These are phyloP conservation scores for Warburgia ugandensis DNA, from an alignment of 164 flowering plant species.

Conservation along the genomic window DNA sequence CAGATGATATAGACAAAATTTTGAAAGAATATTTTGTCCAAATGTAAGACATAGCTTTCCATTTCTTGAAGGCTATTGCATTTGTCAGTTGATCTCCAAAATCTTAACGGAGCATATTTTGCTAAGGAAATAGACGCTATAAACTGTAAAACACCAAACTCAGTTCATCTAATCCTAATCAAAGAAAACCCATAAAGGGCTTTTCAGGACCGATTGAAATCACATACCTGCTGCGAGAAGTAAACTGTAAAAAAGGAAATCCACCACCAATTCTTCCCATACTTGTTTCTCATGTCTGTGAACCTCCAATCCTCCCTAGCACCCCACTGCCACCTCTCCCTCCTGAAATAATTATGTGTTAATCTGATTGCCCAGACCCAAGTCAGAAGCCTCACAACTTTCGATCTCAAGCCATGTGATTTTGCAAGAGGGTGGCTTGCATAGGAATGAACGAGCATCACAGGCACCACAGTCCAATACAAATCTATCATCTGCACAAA, in stretches of 20 bases:
- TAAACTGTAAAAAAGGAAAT: constrained; percentile 74
- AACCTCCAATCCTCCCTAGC: constrained; percentile 93
- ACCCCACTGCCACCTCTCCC: constrained; percentile 91
- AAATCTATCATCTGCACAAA: constrained; percentile 81
- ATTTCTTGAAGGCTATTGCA: no score
- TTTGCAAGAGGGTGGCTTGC: constrained; percentile 55
- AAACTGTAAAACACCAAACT: no score
- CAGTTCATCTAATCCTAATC: no score
- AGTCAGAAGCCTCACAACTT: constrained; percentile 45
- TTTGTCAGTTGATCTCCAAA: no score
- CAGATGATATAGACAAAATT: no score
- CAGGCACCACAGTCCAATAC: constrained; percentile 93
- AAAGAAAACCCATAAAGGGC: no score
- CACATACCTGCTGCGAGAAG: constrained; percentile 78
- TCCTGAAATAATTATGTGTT: constrained; percentile 74
- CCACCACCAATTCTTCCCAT: constrained; percentile 91
- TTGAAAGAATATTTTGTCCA: no score
- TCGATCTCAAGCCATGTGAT: constrained; percentile 50
- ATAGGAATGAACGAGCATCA: constrained; percentile 73
- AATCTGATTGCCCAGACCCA: constrained; percentile 88
- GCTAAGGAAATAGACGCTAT: no score
- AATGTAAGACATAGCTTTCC: no score
- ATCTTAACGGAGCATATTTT: no score
- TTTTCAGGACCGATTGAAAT: no score
- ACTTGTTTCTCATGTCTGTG: constrained; percentile 54